Conservation (phyloP, 805 yeast species). For the Kuraishia ogatae region DNA sequence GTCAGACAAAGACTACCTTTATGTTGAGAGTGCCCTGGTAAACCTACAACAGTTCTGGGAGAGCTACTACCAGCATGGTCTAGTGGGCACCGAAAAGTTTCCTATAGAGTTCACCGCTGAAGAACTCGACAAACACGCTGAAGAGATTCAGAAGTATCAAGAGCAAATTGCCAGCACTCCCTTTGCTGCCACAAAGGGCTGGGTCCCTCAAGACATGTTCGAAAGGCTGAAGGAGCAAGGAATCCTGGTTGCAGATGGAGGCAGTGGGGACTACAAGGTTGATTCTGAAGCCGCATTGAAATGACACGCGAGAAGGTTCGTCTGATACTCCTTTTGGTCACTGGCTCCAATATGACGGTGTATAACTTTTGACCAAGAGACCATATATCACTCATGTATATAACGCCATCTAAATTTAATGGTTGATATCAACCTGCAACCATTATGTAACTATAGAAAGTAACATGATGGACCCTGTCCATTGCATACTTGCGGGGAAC, state of each 20-base stretch:
- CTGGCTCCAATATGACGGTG: neutral
- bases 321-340: too few species aligned
- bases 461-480: too few species aligned
- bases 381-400: too few species aligned
- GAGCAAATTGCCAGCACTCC: constrained; percentile 61
- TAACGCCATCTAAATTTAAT: neutral
- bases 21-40: constrained; percentile 57
- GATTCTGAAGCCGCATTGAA: constrained; percentile 16
- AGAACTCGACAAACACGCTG: constrained; percentile 44
- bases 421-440: neutral
- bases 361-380: neutral
- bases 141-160: constrained; percentile 59
- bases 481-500: neutral
- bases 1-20: constrained; percentile 47
- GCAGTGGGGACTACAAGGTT: constrained; percentile 43
- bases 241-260: constrained; percentile 46
- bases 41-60: constrained; percentile 67
- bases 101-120: constrained; percentile 57
- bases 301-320: too few species aligned
- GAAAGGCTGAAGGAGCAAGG: constrained; percentile 61
- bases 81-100: constrained; percentile 40
- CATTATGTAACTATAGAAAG: too few species aligned
- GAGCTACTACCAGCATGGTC: constrained; percentile 46
- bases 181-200: constrained; percentile 85
- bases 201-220: constrained; percentile 95